phyloP scores from a whole-genome alignment of 2,329 filamentous ascomycete species.

The Trichoderma sp. region DNA sequence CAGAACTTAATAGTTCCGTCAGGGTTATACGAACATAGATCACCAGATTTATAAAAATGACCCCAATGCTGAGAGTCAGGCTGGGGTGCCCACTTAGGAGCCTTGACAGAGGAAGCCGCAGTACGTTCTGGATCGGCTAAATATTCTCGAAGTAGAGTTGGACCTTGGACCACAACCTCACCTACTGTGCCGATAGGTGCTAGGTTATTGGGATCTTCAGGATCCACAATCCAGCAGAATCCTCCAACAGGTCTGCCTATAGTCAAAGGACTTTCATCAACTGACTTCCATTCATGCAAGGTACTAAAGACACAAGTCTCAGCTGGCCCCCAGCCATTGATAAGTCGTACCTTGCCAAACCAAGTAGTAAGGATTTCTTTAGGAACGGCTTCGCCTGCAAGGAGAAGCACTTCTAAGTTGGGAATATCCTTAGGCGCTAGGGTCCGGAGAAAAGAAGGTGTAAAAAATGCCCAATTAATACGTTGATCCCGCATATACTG shows the following conservation, averaged over 20 bases:
- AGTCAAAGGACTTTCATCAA: background rate
- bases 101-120: background rate
- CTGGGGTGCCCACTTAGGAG: background rate
- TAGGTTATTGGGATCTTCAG: background rate
- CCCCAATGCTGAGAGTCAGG: background rate
- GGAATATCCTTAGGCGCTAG: background rate
- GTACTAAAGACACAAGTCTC: conserved; percentile 15
- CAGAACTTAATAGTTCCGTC: background rate
- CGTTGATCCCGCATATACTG: background rate
- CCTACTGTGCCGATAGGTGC: conserved; percentile 8
- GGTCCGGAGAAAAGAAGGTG: background rate
- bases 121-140: conserved; percentile 11
- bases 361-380: background rate
- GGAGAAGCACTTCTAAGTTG: background rate
- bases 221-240: conserved; percentile 17
- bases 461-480: conserved; percentile 4
- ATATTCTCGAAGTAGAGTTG: conserved; percentile 9
- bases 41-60: conserved; percentile 7
- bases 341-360: conserved; percentile 1
- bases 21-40: conserved; percentile 8
- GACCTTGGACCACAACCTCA: conserved; percentile 9
- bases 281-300: background rate
- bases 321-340: conserved; percentile 1
- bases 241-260: conserved; percentile 5
- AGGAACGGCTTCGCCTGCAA: conserved; percentile 9